Evolutionary conservation across 768 basidiomycete species (phyloP).

Genomic region (Russula olivacea): DNA sequence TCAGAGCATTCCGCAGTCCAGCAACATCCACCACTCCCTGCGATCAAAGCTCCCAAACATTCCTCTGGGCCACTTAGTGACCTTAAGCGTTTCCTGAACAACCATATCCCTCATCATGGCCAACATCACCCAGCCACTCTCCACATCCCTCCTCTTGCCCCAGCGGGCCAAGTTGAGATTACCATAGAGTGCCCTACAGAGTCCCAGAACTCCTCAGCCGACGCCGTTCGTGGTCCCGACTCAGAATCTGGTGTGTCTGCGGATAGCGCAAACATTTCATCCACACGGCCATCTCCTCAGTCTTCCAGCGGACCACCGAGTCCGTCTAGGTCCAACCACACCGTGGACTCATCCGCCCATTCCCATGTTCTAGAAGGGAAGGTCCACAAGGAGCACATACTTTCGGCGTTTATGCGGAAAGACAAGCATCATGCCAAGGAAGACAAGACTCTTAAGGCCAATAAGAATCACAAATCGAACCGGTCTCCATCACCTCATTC

Average conservation of each 20-base stretch:
- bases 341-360: not conserved
- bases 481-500: slow-evolving; percentile 30
- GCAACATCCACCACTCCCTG: slow-evolving; percentile 17
- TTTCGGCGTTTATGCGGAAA: slow-evolving; percentile 34
- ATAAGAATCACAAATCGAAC: slow-evolving; percentile 7
- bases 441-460: slow-evolving; percentile 24
- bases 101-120: slow-evolving; percentile 66
- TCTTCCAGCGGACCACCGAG: slow-evolving; percentile 23
- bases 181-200: slow-evolving; percentile 32
- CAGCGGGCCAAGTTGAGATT: slow-evolving; percentile 27
- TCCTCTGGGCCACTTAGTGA: slow-evolving; percentile 78
- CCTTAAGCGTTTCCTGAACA: slow-evolving; percentile 91
- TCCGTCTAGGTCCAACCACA: slow-evolving; percentile 20
- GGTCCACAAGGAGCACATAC: slow-evolving; percentile 28
- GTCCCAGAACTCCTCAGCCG: slow-evolving; percentile 33
- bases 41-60: slow-evolving; percentile 32
- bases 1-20: slow-evolving; percentile 14
- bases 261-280: slow-evolving; percentile 29
- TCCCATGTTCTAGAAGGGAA: slow-evolving; percentile 19
- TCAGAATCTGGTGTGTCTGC: slow-evolving; percentile 35
- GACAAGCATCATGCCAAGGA: slow-evolving; percentile 31
- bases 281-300: slow-evolving; percentile 27
- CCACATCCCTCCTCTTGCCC: slow-evolving; percentile 26
- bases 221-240: slow-evolving; percentile 34
- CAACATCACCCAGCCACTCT: slow-evolving; percentile 29